phyloP scores from a whole-genome alignment of 2,329 filamentous ascomycete species.

The Drechmeria coniospora region DNA sequence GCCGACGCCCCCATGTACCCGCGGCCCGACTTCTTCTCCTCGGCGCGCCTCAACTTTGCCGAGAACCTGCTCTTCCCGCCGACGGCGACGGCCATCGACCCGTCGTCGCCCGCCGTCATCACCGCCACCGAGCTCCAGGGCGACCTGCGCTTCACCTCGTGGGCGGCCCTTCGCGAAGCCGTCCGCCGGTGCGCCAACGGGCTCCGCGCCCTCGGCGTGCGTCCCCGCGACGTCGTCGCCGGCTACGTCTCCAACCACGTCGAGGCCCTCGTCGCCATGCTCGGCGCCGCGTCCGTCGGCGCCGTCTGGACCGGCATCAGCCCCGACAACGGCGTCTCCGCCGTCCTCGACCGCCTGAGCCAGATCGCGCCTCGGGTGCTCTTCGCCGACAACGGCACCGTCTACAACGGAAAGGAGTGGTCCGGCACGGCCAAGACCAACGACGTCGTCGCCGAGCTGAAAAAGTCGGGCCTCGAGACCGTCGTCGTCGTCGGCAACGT shows the following conservation, averaged over 20 bases:
- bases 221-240: slow-evolving; percentile 39
- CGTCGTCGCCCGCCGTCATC: slow-evolving; percentile 55
- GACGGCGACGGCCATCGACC: slow-evolving; percentile 22
- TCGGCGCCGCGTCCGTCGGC: slow-evolving; percentile 67
- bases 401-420: slow-evolving; percentile 87
- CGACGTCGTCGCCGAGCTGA: slow-evolving; percentile 56
- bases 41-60: slow-evolving; percentile 74
- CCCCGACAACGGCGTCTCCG: slow-evolving; percentile 81
- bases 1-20: slow-evolving; percentile 62
- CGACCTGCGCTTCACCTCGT: slow-evolving; percentile 44
- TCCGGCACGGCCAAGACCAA: slow-evolving; percentile 62
- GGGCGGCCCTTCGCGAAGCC: slow-evolving; percentile 64
- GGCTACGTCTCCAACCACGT: slow-evolving; percentile 81
- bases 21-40: slow-evolving; percentile 70
- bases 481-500: slow-evolving; percentile 65
- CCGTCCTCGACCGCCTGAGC: slow-evolving; percentile 70
- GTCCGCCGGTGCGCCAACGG: slow-evolving; percentile 60
- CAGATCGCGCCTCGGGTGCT: slow-evolving; percentile 75
- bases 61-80: slow-evolving; percentile 83
- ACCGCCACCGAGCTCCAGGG: slow-evolving; percentile 61
- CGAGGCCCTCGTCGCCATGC: slow-evolving; percentile 75
- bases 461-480: slow-evolving; percentile 42
- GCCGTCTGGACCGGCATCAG: slow-evolving; percentile 89
- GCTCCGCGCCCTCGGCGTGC: slow-evolving; percentile 50
- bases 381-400: slow-evolving; percentile 74